Evolutionary conservation across 129 eudicot genomes (phyloP), one percentile per base, ranked within the genome.

Genomic region (Chrysanthemum makinoi): DNA sequence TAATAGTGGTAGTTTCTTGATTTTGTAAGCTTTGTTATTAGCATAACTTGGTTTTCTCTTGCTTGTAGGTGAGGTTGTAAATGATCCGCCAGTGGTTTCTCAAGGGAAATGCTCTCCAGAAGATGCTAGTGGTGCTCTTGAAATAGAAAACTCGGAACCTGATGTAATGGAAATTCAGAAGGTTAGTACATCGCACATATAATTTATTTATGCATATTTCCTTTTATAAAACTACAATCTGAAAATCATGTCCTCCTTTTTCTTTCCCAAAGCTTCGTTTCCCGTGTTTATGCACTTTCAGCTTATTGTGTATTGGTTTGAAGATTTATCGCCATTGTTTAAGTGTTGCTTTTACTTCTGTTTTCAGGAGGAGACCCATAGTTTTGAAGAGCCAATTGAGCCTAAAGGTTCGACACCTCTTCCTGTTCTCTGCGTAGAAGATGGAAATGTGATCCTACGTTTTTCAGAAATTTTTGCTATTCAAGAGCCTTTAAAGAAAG

Each of bases 381-480:
- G 68, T n/a, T 67, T 46, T 51, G 90, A 82, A 51, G 90, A 83
- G 70, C 78, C 77, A 35, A 9, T 58, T 68, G 80, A 65, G 63
- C 76, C 77, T 24, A 80, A 73, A 51, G 80, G 79, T 73, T 73
- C 87, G 56, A 73, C 93, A 55, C 86, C 91, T 5, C 77, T 89
- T 22, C 97, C 98, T 76, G 79, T 94, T 77, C 86, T 94, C 52
- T 94, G 90, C 59, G 81, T 87, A 19, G 96, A 94, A 76, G 89
- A 90, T 74, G 98, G 98, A 69, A 62, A 65, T 63, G 90, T 81
- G 48, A 87, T 94, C 33, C 75, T 94, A 62, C 81, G 89, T 3
- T 89, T 94, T 73, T 94, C 98, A 62, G 98, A 94, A 84, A 94
- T 94, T 65, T 94, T 94, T 69, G 98, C 93, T 30, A 82, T 89